A percentile compares a stretch with the other conserved stretches of the same genome.
phyloP scores from a whole-genome alignment of 257 asterid species.

The Ocimum tenuiflorum region DNA sequence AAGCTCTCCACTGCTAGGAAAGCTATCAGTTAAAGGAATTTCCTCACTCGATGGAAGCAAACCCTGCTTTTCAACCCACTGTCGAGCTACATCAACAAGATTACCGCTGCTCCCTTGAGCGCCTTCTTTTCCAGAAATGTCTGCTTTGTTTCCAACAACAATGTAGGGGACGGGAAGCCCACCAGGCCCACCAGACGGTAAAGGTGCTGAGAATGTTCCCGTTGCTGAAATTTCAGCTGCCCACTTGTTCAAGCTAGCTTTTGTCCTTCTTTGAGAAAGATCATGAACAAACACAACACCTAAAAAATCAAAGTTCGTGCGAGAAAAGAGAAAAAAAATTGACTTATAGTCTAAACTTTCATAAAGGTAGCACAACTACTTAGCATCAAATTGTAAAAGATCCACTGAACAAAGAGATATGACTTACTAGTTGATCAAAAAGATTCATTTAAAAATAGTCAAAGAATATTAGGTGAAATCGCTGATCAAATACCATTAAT shows the following conservation, averaged over 20 bases:
- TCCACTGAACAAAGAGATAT: background rate
- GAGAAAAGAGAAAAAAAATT: slow-evolving; percentile 11
- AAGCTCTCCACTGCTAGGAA: slow-evolving; percentile 76
- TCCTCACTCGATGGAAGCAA: slow-evolving; percentile 86
- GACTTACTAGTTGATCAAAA: background rate
- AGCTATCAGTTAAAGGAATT: slow-evolving; percentile 78
- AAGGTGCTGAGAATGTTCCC: slow-evolving; percentile 95
- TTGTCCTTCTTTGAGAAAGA: slow-evolving; percentile 93
- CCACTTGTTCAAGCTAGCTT: slow-evolving; percentile 84
- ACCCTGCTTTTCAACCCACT: slow-evolving; percentile 96
- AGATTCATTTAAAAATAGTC: background rate
- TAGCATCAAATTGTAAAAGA: background rate
- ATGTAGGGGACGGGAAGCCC: slow-evolving; percentile 93
- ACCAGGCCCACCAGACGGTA: slow-evolving; percentile 88
- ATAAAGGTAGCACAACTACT: background rate
- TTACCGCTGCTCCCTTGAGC: slow-evolving; percentile 84
- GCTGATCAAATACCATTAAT: slow-evolving; percentile 56
- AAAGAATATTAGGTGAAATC: background rate
- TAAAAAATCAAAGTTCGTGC: slow-evolving; percentile 26
- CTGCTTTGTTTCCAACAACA: slow-evolving; percentile 89
- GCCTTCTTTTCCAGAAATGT: slow-evolving; percentile 62
- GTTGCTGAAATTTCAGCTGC: slow-evolving; percentile 83
- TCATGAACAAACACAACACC: slow-evolving; percentile 95
- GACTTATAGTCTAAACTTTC: slow-evolving; percentile 2
- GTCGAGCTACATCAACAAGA: slow-evolving; percentile 94